Conservation (phyloP, 768 basidiomycete genomes). For the Lactarius sanguifluus region DNA sequence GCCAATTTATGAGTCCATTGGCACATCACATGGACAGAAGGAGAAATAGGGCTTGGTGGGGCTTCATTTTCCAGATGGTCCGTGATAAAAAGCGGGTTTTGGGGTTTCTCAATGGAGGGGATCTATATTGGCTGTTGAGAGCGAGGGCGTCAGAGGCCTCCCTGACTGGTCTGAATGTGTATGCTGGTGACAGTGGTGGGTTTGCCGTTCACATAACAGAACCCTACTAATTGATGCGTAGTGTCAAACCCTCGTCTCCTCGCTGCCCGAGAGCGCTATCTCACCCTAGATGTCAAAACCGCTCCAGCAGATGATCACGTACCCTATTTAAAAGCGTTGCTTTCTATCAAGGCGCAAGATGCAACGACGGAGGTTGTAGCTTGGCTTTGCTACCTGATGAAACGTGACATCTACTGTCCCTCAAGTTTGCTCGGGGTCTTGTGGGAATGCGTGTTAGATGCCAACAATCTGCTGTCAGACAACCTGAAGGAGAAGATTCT, state of each 20-base stretch:
- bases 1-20: slow-evolving; percentile 28
- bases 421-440: slow-evolving; percentile 42
- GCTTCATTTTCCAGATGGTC: slow-evolving; percentile 46
- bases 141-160: slow-evolving; percentile 31
- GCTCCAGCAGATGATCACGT: slow-evolving; percentile 8
- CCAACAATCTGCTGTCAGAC: slow-evolving; percentile 33
- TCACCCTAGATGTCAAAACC: slow-evolving; percentile 23
- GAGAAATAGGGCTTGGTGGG: slow-evolving; percentile 45
- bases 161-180: slow-evolving; percentile 4
- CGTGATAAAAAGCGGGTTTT: slow-evolving; percentile 44
- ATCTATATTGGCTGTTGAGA: slow-evolving; percentile 64
- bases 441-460: slow-evolving; percentile 40
- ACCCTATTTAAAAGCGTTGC: slow-evolving; percentile 18
- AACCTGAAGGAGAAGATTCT: slow-evolving; percentile 39
- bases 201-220: not conserved
- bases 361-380: slow-evolving; percentile 9
- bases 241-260: slow-evolving; percentile 2
- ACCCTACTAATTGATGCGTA: not conserved
- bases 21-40: slow-evolving; percentile 33
- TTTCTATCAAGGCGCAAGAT: slow-evolving; percentile 15
- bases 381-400: slow-evolving; percentile 23
- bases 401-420: slow-evolving; percentile 35
- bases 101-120: slow-evolving; percentile 39
- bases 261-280: slow-evolving; percentile 20
- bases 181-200: slow-evolving; percentile 23